Conservation (phyloP, 1,139 yeast genomes). For the Spathaspora sp. region DNA sequence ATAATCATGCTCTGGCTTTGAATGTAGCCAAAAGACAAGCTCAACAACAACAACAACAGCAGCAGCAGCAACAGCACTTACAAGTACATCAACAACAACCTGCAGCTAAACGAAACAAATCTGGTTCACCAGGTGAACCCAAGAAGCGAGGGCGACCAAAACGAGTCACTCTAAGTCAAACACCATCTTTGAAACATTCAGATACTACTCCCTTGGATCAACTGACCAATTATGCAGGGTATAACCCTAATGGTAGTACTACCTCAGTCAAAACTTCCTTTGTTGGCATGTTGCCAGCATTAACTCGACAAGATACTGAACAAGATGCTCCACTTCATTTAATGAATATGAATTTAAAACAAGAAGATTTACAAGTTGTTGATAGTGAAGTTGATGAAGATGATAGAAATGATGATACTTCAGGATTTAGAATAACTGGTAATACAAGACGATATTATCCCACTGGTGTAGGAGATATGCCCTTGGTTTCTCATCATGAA, state of each 20-base stretch:
- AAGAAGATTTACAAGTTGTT: slow-evolving; percentile 40
- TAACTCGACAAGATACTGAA: slow-evolving; percentile 44
- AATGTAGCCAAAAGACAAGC: slow-evolving; percentile 47
- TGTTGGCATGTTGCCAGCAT: slow-evolving; percentile 20
- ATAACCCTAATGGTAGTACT: slow-evolving; percentile 21
- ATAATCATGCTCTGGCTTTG: slow-evolving; percentile 66
- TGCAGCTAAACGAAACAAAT: neutral
- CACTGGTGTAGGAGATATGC: slow-evolving; percentile 1
- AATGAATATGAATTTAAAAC: slow-evolving; percentile 35
- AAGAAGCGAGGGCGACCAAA: slow-evolving; percentile 51
- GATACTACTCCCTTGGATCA: slow-evolving; percentile 34
- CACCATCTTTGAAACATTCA: slow-evolving; percentile 28
- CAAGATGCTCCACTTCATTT: slow-evolving; percentile 36
- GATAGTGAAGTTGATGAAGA: slow-evolving; percentile 34
- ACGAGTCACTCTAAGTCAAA: slow-evolving; percentile 27
- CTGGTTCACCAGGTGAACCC: slow-evolving; percentile 31
- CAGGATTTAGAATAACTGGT: slow-evolving; percentile 11
- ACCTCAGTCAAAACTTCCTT: slow-evolving; percentile 12
- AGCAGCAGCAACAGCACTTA: slow-evolving; percentile 4
- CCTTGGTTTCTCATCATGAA: slow-evolving; percentile 22
- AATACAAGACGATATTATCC: slow-evolving; percentile 2
- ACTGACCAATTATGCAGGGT: slow-evolving; percentile 15
- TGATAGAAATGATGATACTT: slow-evolving; percentile 17
- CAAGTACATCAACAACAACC: slow-evolving; percentile 4
- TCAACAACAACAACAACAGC: slow-evolving; percentile 9